These are phyloP conservation scores for Paecilomyces sp. DNA, from an alignment of 2,329 filamentous ascomycete species.

Conservation along the genomic window DNA sequence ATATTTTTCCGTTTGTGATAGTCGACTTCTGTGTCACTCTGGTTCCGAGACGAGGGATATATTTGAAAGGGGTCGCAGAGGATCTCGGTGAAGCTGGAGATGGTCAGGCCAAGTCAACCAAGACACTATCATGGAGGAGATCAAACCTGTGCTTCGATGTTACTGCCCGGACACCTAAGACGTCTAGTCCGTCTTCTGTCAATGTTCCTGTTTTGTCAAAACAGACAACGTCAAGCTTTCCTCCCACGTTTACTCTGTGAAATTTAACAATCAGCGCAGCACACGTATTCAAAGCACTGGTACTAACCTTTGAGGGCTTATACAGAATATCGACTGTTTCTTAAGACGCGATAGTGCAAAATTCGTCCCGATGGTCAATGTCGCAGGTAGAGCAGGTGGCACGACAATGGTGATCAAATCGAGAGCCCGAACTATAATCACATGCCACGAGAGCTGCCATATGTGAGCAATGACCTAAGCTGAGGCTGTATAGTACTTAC, in stretches of 20 bases:
- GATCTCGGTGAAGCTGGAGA: slow-evolving; percentile 63
- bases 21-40: slow-evolving; percentile 54
- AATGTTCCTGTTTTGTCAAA: slow-evolving; percentile 99
- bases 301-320: slow-evolving; percentile 71
- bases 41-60: slow-evolving; percentile 47
- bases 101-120: slow-evolving; percentile 8
- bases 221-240: slow-evolving; percentile 91
- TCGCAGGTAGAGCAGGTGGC: slow-evolving; percentile 87
- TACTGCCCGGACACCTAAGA: slow-evolving; percentile 78
- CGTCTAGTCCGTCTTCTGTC: slow-evolving; percentile 91
- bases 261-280: slow-evolving; percentile 3
- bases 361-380: slow-evolving; percentile 91
- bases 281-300: neutral
- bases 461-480: neutral
- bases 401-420: slow-evolving; percentile 98
- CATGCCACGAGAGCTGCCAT: slow-evolving; percentile 65
- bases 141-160: slow-evolving; percentile 47
- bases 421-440: slow-evolving; percentile 85
- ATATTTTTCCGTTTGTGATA: slow-evolving; percentile 61
- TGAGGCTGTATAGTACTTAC: slow-evolving; percentile 22
- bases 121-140: neutral
- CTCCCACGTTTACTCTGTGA: slow-evolving; percentile 79
- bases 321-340: slow-evolving; percentile 89
- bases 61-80: slow-evolving; percentile 58
- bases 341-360: slow-evolving; percentile 85